phyloP scores from a whole-genome alignment of 2,329 filamentous ascomycete species.

The Myriangium duriaei region DNA sequence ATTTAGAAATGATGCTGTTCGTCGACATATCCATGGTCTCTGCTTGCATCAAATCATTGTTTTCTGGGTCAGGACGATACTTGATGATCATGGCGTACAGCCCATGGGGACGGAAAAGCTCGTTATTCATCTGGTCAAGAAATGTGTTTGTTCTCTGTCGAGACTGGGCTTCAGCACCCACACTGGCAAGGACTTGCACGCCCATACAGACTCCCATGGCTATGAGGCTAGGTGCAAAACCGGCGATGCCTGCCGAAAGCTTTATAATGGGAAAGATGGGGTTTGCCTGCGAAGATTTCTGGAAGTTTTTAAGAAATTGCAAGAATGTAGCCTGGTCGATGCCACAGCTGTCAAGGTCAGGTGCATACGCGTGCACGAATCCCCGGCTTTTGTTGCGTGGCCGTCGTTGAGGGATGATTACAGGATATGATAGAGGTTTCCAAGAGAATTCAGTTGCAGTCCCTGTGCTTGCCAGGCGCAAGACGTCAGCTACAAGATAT shows the following conservation, averaged over 20 bases:
- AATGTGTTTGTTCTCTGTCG: slow-evolving; percentile 38
- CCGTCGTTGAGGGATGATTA: slow-evolving; percentile 41
- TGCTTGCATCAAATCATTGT: background rate
- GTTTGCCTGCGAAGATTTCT: slow-evolving; percentile 30
- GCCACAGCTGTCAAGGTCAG: slow-evolving; percentile 32
- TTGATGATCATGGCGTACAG: slow-evolving; percentile 42
- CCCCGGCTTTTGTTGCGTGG: slow-evolving; percentile 37
- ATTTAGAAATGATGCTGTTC: slow-evolving; percentile 25
- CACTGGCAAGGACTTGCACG: slow-evolving; percentile 31
- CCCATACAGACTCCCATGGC: slow-evolving; percentile 32
- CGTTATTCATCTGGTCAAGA: slow-evolving; percentile 43
- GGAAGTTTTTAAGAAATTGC: slow-evolving; percentile 36
- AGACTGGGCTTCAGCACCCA: slow-evolving; percentile 28
- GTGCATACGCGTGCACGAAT: slow-evolving; percentile 43
- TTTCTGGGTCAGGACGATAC: slow-evolving; percentile 20
- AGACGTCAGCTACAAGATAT: background rate
- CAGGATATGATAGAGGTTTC: slow-evolving; percentile 29
- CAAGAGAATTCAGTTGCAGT: too few relatives aligned
- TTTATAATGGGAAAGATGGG: slow-evolving; percentile 20
- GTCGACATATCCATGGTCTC: slow-evolving; percentile 16
- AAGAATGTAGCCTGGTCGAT: slow-evolving; percentile 39
- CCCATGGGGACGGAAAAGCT: slow-evolving; percentile 45
- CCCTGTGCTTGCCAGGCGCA: background rate
- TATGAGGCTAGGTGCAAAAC: slow-evolving; percentile 29
- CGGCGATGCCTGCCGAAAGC: slow-evolving; percentile 24